phyloP scores from a whole-genome alignment of 331 rosid species.

The Stylosanthes scabra region DNA sequence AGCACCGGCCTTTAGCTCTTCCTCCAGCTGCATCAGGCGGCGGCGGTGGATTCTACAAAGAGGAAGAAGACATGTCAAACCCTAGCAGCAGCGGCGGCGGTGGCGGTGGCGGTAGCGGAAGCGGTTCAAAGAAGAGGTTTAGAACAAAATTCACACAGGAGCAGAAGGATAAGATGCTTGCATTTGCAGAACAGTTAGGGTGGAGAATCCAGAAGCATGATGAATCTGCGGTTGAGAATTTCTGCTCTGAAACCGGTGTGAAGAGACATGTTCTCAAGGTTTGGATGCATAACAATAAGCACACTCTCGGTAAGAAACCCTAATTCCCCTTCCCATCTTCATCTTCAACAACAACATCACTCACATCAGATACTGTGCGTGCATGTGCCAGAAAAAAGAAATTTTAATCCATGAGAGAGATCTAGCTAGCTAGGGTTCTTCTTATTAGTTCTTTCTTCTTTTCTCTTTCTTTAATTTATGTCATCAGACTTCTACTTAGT shows the following conservation, averaged over 20 bases:
- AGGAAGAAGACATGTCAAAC: conserved; percentile 73
- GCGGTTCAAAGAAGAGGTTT: conserved; percentile 61
- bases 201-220: conserved; percentile 96
- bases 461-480: background rate
- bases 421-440: conserved; percentile 50
- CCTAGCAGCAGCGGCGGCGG: conserved; percentile 73
- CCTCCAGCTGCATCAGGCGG: conserved; percentile 46
- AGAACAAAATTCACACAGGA: conserved; percentile 82
- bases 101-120: conserved; percentile 51
- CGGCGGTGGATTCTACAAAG: conserved; percentile 56
- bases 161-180: conserved; percentile 92
- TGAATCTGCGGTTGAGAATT: conserved; percentile 73
- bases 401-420: conserved; percentile 34
- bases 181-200: conserved; percentile 78
- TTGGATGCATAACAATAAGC: conserved; percentile 99
- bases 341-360: too few relatives aligned
- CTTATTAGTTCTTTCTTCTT: background rate
- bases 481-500: background rate
- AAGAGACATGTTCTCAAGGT: conserved; percentile 81
- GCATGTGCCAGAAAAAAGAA: conserved; percentile 7
- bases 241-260: conserved; percentile 62
- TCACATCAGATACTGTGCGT: too few relatives aligned
- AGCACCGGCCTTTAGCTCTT: conserved; percentile 57
- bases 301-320: conserved; percentile 92
- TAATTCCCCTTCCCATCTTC: too few relatives aligned